Conservation (phyloP, 768 basidiomycete genomes). For the Xerocomellus chrysenteron region DNA sequence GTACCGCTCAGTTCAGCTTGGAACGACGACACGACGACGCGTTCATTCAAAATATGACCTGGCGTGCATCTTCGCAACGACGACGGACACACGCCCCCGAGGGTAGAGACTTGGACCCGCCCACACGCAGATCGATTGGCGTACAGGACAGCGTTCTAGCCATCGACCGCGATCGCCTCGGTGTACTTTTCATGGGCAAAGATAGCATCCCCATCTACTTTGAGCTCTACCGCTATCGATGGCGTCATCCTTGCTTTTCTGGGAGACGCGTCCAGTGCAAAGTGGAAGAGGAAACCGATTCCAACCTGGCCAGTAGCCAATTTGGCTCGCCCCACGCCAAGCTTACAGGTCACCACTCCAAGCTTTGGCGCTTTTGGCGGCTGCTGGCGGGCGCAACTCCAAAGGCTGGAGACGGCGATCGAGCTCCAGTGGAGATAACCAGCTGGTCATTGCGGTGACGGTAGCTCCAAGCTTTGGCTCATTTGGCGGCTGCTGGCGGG, state of each 20-base stretch:
- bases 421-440: not conserved
- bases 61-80: not conserved
- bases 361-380: not conserved
- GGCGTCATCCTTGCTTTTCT: not conserved
- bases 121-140: not conserved
- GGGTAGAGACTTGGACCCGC: not conserved
- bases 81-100: not conserved
- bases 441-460: not conserved
- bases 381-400: not conserved
- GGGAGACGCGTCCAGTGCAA: not conserved
- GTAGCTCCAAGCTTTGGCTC: not conserved
- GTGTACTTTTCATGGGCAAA: constrained; percentile 5
- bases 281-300: not conserved
- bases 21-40: not conserved
- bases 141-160: not conserved
- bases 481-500: not conserved
- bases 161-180: constrained; percentile 3
- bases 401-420: not conserved
- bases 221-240: not conserved
- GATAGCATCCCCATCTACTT: not conserved
- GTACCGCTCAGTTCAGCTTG: not conserved
- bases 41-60: not conserved
- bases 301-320: no score
- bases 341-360: not conserved
- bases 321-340: not conserved